Evolutionary conservation across 768 basidiomycete genomes (phyloP), one percentile per base, ranked within the genome.

Genomic region (Pleurotus sapidus): DNA sequence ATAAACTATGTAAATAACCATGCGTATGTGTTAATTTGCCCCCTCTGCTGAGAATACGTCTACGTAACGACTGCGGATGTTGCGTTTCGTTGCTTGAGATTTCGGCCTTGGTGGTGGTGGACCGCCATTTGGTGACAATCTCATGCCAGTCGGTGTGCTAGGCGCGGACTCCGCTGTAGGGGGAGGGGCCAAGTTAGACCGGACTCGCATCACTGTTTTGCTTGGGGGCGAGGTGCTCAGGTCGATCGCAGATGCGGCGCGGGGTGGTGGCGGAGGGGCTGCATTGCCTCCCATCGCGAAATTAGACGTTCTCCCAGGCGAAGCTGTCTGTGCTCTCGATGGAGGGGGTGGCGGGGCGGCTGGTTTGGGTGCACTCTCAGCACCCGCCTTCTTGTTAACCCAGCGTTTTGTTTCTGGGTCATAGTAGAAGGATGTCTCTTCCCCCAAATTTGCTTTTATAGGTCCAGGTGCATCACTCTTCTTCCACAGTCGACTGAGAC

Each of bases 381-480:
- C 67, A 39, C 83, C 84, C 59, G 72, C 81, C 91, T 89, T 94
- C 72, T 90, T 95, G 70, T 97, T 95, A 24, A 99, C 87, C 97
- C 97, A 99, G 60, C 89, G 84, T 69, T 95, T 95, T 59, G 88
- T 80, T n/a, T 97, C 94, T 64, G 90, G 87, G 67, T 99, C 97
- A 68, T 91, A 99, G 65, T 93, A 89, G 75, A 98, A 96, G 24
- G 86, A 77, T 17, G 71, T 93, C 67, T 95, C 86, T 63, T 98
- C 93, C 6, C 97, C 97, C 23, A 99, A 82, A 63, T 89, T 98
- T 17, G 96, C 97, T 67, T 87, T 91, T 57, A 96, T 74, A 2
- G 96, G 95, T 7, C 80, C 92, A 7, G 85, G 76, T 5, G 76
- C 64, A 14, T 88, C 86, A 15, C 78, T 73, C 49, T 86, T 84